A percentile compares a stretch with the other conserved stretches of the same genome.
Evolutionary conservation across 768 basidiomycete species (phyloP).

Genomic region (Suillus weaverae): DNA sequence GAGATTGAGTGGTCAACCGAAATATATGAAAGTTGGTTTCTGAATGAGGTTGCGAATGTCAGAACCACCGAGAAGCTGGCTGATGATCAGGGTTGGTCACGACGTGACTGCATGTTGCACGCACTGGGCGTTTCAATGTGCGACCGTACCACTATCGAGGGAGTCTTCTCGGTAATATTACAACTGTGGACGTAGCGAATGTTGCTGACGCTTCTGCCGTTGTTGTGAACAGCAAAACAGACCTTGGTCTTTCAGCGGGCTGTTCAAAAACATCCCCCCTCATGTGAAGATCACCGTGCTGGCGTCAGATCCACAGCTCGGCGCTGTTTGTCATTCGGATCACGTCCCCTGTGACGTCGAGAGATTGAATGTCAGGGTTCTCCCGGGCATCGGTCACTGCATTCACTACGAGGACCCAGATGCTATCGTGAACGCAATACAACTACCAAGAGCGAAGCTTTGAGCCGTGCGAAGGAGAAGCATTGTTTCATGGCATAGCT

Average conservation of each 20-base stretch:
- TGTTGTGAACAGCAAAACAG: slow-evolving; percentile 10
- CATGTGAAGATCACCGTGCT: slow-evolving; percentile 19
- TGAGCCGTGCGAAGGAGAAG: background rate
- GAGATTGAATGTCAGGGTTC: background rate
- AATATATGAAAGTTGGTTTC: background rate
- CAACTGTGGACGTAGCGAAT: background rate
- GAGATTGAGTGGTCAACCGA: background rate
- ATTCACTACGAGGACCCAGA: slow-evolving; percentile 28
- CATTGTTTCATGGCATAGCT: too few relatives aligned
- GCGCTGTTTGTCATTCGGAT: background rate
- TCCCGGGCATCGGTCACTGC: slow-evolving; percentile 23
- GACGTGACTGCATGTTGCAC: slow-evolving; percentile 8
- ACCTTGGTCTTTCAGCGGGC: slow-evolving; percentile 20
- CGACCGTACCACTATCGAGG: background rate
- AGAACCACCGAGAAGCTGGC: background rate
- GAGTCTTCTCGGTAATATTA: background rate
- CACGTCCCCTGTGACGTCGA: slow-evolving; percentile 10
- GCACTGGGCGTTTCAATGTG: slow-evolving; percentile 7
- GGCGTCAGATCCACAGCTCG: slow-evolving; percentile 19
- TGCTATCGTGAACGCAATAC: slow-evolving; percentile 15
- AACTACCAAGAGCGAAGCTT: background rate
- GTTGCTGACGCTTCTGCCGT: background rate
- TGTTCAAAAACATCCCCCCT: slow-evolving; percentile 1
- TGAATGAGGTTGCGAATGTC: background rate
- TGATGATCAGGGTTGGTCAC: slow-evolving; percentile 19